Conservation (phyloP, 1,284 basidiomycete species). For the Ganoderma sp. region DNA sequence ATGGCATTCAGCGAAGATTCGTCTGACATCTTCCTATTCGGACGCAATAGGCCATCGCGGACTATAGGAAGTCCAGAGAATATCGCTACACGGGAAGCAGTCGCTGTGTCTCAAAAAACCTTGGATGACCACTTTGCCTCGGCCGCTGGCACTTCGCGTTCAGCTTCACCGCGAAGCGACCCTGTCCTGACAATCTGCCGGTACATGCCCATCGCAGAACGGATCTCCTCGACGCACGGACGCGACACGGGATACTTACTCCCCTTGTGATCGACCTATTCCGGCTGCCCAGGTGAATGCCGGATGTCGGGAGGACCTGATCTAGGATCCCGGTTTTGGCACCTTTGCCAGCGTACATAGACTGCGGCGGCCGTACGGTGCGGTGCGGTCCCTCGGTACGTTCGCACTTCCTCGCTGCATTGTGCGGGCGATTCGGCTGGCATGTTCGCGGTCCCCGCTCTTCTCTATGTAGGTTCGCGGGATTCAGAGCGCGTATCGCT, state of each 20-base stretch:
- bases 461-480: neutral
- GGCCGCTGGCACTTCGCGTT: neutral
- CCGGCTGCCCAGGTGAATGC: neutral
- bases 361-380: neutral
- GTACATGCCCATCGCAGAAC: neutral
- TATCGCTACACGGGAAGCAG: neutral
- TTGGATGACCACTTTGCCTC: neutral
- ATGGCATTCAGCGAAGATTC: neutral
- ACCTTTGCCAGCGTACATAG: too few relatives aligned
- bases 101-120: neutral
- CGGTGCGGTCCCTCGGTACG: neutral
- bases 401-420: neutral
- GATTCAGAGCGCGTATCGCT: neutral
- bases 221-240: neutral
- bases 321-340: neutral
- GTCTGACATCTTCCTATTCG: neutral
- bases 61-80: neutral
- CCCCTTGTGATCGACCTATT: neutral
- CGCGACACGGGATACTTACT: neutral
- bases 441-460: neutral
- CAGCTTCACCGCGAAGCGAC: too few relatives aligned
- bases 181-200: neutral
- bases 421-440: neutral
- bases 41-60: neutral
- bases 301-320: neutral